Evolutionary conservation across 805 yeast genomes (phyloP).

Genomic region (Cyberlindnera lachancei): DNA sequence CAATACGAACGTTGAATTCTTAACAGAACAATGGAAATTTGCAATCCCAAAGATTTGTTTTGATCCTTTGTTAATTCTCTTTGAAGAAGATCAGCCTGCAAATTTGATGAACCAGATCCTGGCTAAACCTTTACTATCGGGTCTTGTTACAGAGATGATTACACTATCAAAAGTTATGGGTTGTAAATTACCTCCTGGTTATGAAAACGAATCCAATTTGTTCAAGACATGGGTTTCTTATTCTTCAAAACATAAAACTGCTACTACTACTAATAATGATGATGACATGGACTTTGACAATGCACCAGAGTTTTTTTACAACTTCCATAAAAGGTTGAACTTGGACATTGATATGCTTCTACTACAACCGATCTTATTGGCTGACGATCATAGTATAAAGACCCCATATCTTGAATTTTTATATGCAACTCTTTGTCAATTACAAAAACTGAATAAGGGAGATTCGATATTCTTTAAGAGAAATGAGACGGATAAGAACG

Average conservation of each 20-base stretch:
- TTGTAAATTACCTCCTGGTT: slow-evolving; percentile 61
- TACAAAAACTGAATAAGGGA: slow-evolving; percentile 26
- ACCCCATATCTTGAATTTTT: slow-evolving; percentile 88
- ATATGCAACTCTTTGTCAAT: slow-evolving; percentile 71
- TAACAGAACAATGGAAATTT: slow-evolving; percentile 77
- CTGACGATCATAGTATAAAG: slow-evolving; percentile 80
- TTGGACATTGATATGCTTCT: slow-evolving; percentile 68
- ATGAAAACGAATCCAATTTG: slow-evolving; percentile 57
- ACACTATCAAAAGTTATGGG: slow-evolving; percentile 73
- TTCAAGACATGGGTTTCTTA: slow-evolving; percentile 52
- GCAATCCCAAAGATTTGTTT: slow-evolving; percentile 74
- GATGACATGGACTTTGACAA: slow-evolving; percentile 25
- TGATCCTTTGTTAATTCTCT: slow-evolving; percentile 65
- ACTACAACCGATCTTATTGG: slow-evolving; percentile 79
- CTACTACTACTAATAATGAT: background rate
- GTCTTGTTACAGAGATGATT: slow-evolving; percentile 67
- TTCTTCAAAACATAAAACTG: slow-evolving; percentile 7
- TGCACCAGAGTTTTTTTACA: slow-evolving; percentile 58
- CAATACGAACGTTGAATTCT: slow-evolving; percentile 46
- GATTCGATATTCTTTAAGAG: slow-evolving; percentile 20
- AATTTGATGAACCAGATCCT: slow-evolving; percentile 57
- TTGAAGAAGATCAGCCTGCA: slow-evolving; percentile 62
- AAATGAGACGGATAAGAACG: slow-evolving; percentile 11
- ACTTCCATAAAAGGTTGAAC: slow-evolving; percentile 49
- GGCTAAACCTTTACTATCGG: slow-evolving; percentile 80